Conservation (phyloP, 371 early-diverging fungal species). For the Mucor racemosus region DNA sequence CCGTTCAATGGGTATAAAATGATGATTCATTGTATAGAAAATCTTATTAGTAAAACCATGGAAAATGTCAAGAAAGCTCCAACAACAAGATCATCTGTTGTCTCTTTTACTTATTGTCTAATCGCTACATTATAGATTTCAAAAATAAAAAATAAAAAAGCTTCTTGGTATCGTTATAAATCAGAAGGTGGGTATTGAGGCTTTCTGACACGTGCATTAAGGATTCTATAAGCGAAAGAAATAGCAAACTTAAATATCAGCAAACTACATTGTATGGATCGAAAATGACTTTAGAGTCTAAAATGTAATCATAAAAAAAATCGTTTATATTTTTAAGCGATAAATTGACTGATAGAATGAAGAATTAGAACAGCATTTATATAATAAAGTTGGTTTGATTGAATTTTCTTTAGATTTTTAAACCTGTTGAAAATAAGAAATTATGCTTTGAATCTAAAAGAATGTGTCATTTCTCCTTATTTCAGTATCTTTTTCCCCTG, state of each 20-base stretch:
- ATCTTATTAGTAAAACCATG: background rate
- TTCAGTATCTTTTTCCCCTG: background rate
- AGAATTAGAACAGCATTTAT: background rate
- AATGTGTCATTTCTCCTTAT: background rate
- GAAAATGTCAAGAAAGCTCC: background rate
- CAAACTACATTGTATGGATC: conserved; percentile 5
- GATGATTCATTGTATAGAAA: background rate
- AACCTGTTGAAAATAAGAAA: too few species aligned
- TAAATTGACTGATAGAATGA: background rate
- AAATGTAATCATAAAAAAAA: conserved; percentile 12
- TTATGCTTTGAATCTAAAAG: background rate
- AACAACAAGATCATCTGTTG: background rate
- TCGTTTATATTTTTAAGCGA: conserved; percentile 20
- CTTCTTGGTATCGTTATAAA: background rate
- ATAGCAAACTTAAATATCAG: conserved; percentile 1
- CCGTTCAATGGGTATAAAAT: background rate
- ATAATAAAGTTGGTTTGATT: background rate
- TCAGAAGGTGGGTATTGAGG: background rate
- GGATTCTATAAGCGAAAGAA: background rate
- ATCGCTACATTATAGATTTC: too few species aligned
- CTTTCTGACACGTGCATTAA: conserved; percentile 11
- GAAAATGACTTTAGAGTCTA: background rate
- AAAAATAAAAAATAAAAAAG: background rate
- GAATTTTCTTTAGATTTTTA: too few species aligned
- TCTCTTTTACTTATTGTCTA: background rate